phyloP scores from a whole-genome alignment of 2,329 filamentous ascomycete species.

The Magnaporthales sp. region DNA sequence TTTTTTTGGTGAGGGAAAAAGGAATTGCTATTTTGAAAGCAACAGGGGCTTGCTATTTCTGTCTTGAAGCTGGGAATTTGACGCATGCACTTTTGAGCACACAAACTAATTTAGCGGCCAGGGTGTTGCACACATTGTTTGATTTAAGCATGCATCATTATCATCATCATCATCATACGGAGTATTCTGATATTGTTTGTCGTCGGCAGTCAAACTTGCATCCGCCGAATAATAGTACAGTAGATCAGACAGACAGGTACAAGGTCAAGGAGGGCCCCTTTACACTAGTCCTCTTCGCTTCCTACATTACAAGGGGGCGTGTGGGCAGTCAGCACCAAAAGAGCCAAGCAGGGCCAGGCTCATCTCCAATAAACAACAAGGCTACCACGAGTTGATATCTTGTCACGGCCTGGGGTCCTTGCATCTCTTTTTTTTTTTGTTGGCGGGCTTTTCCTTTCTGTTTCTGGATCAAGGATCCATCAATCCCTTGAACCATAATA shows the following conservation, averaged over 20 bases:
- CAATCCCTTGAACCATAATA: neutral
- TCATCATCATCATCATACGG: too few relatives aligned
- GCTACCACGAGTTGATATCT: constrained; percentile 3
- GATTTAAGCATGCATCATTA: neutral
- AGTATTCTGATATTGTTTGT: neutral
- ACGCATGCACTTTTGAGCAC: neutral
- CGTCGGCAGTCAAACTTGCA: neutral
- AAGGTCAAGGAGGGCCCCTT: neutral
- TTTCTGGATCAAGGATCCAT: neutral
- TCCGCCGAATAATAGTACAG: neutral
- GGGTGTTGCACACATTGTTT: neutral
- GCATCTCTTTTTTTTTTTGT: neutral
- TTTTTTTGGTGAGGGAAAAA: neutral
- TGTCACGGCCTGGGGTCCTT: neutral
- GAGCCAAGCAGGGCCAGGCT: neutral
- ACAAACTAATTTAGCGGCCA: neutral
- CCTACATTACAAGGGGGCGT: neutral
- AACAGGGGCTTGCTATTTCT: neutral
- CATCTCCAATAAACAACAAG: neutral
- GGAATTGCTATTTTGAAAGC: too few relatives aligned
- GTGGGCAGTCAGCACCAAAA: neutral
- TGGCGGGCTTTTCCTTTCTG: neutral
- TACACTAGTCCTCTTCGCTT: neutral
- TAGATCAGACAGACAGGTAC: neutral
- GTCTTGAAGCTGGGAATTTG: neutral